Evolutionary conservation across 1,139 yeast species (phyloP), one percentile per base, ranked within the genome.

Genomic region (Debaryomyces subglobosus): DNA sequence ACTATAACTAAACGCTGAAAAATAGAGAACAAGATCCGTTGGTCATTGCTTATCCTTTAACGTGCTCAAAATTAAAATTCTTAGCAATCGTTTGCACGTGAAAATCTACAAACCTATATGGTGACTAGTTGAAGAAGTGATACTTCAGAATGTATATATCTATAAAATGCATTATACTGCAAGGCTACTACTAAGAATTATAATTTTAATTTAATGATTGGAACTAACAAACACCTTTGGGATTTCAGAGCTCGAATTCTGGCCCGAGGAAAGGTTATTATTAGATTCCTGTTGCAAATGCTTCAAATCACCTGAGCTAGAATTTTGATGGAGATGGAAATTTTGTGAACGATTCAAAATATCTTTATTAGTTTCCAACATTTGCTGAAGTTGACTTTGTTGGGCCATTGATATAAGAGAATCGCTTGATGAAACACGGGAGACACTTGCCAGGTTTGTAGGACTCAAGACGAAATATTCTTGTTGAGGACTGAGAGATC

Each of bases 391-490:
- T 27, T 52, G 54, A 6, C 57, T 42, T 12, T 52, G 49, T 33
- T 49, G 50, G 16, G 47, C 25, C 51, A 53, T 46, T 6, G 58
- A 53, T 16, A 37, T 50, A 12, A 55, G 34, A 13, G 58, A 54
- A 9, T 55, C 59, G 37, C 44, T 48, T 5, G 58, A 54, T 5
- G 59, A 55, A 3, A 38, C 46, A 27, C 56, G 43, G 12, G 55
- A 53, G 12, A 34, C 37, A 23, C 34, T 42, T 27, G 39, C 39
- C 30, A 36, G 44, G 24, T 42, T 46, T 33, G 46, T 36, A 24
- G 39, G 38, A 34, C 44, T 37, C 12, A 45, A 33, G 12, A 48
- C 53, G 16, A 35, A 33, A 15, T 20, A 36, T 7, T 36, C 33
- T 45, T 40, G 50, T 48, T 45, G 38, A 35, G 39, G 29, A 45